Evolutionary conservation across 257 asterid species (phyloP).

Genomic region (Eustoma russellianum): DNA sequence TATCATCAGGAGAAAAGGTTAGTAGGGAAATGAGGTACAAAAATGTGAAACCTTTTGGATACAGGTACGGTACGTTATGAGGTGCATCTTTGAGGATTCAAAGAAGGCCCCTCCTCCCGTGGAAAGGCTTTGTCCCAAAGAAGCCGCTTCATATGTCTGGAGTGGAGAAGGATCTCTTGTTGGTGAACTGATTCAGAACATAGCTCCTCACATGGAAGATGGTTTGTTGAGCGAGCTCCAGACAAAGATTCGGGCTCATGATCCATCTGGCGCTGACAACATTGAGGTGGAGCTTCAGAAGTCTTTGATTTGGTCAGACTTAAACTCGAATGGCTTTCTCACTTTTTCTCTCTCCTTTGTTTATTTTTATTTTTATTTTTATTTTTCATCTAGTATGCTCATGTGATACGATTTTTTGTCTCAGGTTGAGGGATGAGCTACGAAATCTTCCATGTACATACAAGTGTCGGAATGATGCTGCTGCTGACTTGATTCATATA

Average conservation of each 20-base stretch:
- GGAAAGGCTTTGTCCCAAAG: constrained; percentile 74
- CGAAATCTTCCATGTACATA: constrained; percentile 83
- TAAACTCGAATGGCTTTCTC: background rate
- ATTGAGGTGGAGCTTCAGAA: constrained; percentile 48
- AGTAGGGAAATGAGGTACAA: background rate
- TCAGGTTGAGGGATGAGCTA: constrained; percentile 97
- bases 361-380: constrained; percentile 2
- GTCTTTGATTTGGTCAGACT: constrained; percentile 79
- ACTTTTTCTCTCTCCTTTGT: too few relatives aligned
- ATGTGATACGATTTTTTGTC: constrained; percentile 7
- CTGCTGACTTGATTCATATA: constrained; percentile 94
- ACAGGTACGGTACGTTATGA: constrained; percentile 96
- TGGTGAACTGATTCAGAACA: constrained; percentile 69
- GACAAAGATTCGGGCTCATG: constrained; percentile 68
- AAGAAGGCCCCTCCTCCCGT: constrained; percentile 93
- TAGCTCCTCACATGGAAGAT: constrained; percentile 85
- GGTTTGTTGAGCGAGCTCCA: constrained; percentile 53
- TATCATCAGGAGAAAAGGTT: background rate
- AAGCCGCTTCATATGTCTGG: constrained; percentile 70
- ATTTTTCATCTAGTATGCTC: background rate
- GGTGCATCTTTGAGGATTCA: constrained; percentile 91
- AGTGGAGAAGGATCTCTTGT: constrained; percentile 87
- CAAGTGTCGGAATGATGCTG: constrained; percentile 95
- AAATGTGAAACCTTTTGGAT: background rate
- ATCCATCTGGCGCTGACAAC: constrained; percentile 72